phyloP scores from a whole-genome alignment of 148 eudicot species.

The Cornus florida region DNA sequence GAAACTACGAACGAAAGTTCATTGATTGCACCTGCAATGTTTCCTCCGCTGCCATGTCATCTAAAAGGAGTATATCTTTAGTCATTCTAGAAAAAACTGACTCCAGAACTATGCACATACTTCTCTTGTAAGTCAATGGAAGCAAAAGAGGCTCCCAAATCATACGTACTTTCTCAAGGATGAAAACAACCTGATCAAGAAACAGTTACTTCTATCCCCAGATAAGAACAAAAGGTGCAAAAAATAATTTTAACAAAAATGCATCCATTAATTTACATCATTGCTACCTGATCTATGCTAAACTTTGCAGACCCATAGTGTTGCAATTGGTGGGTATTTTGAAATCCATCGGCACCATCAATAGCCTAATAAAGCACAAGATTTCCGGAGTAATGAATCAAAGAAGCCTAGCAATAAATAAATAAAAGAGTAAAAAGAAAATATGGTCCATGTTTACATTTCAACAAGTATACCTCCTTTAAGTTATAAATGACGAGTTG shows the following conservation, averaged over 20 bases:
- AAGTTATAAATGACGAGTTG: constrained; percentile 61
- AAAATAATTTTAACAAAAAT: background rate
- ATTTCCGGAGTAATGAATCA: constrained; percentile 3
- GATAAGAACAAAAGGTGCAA: background rate
- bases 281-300: constrained; percentile 77
- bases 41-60: constrained; percentile 97
- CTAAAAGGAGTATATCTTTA: constrained; percentile 78
- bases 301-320: constrained; percentile 85
- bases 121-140: constrained; percentile 70
- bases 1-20: background rate
- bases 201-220: constrained; percentile 1
- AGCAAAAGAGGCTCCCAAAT: constrained; percentile 89
- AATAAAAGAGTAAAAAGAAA: background rate
- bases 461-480: constrained; percentile 56
- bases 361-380: constrained; percentile 53
- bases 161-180: constrained; percentile 87
- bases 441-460: background rate
- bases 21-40: constrained; percentile 63
- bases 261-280: background rate
- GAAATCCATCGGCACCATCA: constrained; percentile 96
- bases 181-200: constrained; percentile 65
- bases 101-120: constrained; percentile 73
- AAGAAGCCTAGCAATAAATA: background rate
- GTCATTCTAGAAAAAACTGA: constrained; percentile 70
- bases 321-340: constrained; percentile 82